Conservation (phyloP, 164 flowering plant species). For the Liriodendron chinense region DNA sequence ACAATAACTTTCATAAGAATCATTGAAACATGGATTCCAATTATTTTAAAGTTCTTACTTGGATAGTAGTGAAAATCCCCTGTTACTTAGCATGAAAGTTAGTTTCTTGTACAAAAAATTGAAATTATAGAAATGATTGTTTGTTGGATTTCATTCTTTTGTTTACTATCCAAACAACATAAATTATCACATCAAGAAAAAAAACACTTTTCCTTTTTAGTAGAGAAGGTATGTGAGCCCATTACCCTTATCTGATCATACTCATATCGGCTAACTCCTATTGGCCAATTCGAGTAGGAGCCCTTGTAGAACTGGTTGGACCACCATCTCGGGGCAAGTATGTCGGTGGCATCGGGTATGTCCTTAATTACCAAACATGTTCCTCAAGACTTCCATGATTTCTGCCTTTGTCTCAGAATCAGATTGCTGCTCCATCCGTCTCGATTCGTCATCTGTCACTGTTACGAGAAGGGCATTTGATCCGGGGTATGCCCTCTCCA, state of each 20-base stretch:
- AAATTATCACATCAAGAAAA: too few relatives aligned
- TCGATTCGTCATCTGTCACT: slow-evolving; percentile 42
- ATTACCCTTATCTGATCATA: slow-evolving; percentile 36
- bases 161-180: too few relatives aligned
- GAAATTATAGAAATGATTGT: too few relatives aligned
- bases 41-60: too few relatives aligned
- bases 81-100: too few relatives aligned
- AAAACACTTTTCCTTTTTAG: too few relatives aligned
- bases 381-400: slow-evolving; percentile 36
- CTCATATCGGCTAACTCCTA: slow-evolving; percentile 27
- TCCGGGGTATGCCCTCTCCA: slow-evolving; percentile 41
- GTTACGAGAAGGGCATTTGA: slow-evolving; percentile 39
- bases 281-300: slow-evolving; percentile 44
- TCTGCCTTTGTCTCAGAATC: slow-evolving; percentile 40
- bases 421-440: slow-evolving; percentile 41
- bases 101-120: too few relatives aligned
- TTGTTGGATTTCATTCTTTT: too few relatives aligned
- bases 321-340: slow-evolving; percentile 47
- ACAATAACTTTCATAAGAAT: too few relatives aligned
- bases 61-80: too few relatives aligned
- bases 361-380: slow-evolving; percentile 48
- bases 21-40: too few relatives aligned
- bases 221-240: too few relatives aligned
- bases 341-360: slow-evolving; percentile 39
- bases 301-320: slow-evolving; percentile 39